phyloP scores from a whole-genome alignment of 805 yeast species.

The Scheffersomyces spartinae region DNA sequence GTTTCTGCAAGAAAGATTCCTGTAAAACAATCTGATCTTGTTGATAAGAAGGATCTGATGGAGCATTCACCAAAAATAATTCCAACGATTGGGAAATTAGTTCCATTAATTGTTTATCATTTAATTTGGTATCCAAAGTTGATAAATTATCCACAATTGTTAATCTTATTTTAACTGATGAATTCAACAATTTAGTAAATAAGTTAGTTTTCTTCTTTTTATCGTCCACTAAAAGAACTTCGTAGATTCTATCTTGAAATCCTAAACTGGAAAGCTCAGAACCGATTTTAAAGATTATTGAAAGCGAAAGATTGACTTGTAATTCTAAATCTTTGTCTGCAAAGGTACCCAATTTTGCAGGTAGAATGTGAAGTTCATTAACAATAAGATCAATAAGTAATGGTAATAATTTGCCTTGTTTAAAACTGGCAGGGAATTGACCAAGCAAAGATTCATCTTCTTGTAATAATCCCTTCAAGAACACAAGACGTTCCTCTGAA shows the following conservation, averaged over 20 bases:
- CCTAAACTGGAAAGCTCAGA: slow-evolving; percentile 60
- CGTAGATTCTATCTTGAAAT: slow-evolving; percentile 60
- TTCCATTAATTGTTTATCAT: slow-evolving; percentile 39
- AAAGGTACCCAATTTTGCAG: no score
- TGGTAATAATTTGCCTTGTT: slow-evolving; percentile 66
- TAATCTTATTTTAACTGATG: slow-evolving; percentile 21
- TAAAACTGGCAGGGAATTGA: slow-evolving; percentile 30
- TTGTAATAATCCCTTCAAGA: slow-evolving; percentile 53
- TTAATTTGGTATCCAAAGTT: slow-evolving; percentile 37
- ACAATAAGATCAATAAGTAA: slow-evolving; percentile 42
- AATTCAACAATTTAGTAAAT: slow-evolving; percentile 15
- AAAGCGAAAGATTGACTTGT: no score
- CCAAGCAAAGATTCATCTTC: slow-evolving; percentile 11
- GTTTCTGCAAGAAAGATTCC: slow-evolving; percentile 36
- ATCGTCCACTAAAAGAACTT: slow-evolving; percentile 21
- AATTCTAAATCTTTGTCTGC: no score
- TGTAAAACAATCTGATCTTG: slow-evolving; percentile 32
- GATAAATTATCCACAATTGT: slow-evolving; percentile 33
- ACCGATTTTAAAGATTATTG: slow-evolving; percentile 53
- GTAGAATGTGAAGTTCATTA: slow-evolving; percentile 21
- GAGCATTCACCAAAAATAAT: slow-evolving; percentile 16
- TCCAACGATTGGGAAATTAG: slow-evolving; percentile 33
- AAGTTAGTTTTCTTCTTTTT: slow-evolving; percentile 12
- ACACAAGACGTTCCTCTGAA: slow-evolving; percentile 52
- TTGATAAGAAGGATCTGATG: slow-evolving; percentile 16